Percentiles rank a stretch among this genome's conserved stretches.
phyloP scores from a whole-genome alignment of 2,329 filamentous ascomycete species.

The Claviceps pusilla region DNA sequence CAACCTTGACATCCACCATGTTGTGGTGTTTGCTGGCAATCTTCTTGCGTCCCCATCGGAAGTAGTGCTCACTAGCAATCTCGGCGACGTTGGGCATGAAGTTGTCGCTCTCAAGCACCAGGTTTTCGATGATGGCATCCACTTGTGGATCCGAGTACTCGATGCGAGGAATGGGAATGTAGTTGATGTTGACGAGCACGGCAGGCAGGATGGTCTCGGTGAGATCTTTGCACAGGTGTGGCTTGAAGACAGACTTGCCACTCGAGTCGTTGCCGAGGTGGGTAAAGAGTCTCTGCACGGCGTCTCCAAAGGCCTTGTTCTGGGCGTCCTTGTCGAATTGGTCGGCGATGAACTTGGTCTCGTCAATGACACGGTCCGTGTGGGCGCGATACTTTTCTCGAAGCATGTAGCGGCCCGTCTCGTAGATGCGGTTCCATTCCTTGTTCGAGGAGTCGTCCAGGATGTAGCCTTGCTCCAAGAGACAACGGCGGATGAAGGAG shows the following conservation, averaged over 20 bases:
- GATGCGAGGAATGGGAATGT: conserved; percentile 85
- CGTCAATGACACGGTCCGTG: conserved; percentile 73
- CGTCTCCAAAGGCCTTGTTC: conserved; percentile 65
- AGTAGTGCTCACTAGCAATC: conserved; percentile 82
- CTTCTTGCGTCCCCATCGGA: conserved; percentile 86
- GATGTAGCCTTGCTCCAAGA: conserved; percentile 83
- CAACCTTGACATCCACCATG: conserved; percentile 66
- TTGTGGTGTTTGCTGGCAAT: conserved; percentile 69
- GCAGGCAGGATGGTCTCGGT: conserved; percentile 73
- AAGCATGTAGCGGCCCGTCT: conserved; percentile 72
- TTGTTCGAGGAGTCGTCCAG: conserved; percentile 64
- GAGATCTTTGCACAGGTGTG: conserved; percentile 78
- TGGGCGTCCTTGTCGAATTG: conserved; percentile 82
- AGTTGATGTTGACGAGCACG: conserved; percentile 70
- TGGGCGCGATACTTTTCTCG: conserved; percentile 77
- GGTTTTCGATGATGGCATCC: conserved; percentile 83
- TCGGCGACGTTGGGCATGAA: conserved; percentile 87
- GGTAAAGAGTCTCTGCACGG: conserved; percentile 71
- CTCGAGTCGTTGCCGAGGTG: conserved; percentile 75
- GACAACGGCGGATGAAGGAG: conserved; percentile 61
- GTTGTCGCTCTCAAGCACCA: conserved; percentile 92
- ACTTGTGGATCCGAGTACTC: conserved; percentile 76
- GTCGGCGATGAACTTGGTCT: conserved; percentile 74
- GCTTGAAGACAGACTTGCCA: conserved; percentile 82
- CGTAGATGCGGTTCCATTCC: conserved; percentile 74